Base-by-base conservation (phyloP, 2,329 filamentous ascomycete species). In the Byssothecium circinans region DNA sequence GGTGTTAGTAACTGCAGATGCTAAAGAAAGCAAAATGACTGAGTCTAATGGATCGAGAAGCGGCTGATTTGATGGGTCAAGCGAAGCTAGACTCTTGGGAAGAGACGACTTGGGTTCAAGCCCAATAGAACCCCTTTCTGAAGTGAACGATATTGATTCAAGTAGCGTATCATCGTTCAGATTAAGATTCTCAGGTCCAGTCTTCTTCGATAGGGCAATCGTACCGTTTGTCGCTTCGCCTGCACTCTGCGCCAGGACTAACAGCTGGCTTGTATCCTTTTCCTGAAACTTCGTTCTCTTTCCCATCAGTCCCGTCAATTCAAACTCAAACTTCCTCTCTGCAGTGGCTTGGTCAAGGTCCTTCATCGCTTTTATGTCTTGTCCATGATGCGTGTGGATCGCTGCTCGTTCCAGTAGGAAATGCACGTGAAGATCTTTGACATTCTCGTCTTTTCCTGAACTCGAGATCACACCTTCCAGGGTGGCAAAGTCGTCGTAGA, bases 161-260 rank as follows among this genome's bases (percentile, higher is more conserved):
- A 97, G 78, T 0, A 99, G 78, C 0, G 94, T 97, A 66, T 99
- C 94, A 60, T 99, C 89, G 64, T 97, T 95, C 3, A 97, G 75
- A 29, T 87, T 81, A 12, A 97, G 69, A 2, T 86, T 85, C 58
- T 86, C 81, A 0, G 91, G 90, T 35, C 35, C 35, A 14, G 71
- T 74, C 2, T 72, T 71, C 3, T 66, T 38, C 12, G 32, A 49
- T 30, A 58, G 54, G 36, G 58, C 47, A 4, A 52, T 45, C 7
- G 50, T 45, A 14, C 35, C 42, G 11, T 56, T 57, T 8, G 43
- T 47, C 7, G 58, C 50, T 30, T 57, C 49, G 3, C 42, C 72
- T 11, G 76, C 77, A 65, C 91, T 96, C 68, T 84, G 90, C 1
- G 94, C 94, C 23, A 97, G 75, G 2, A 99, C 89, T 1, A 99